Base-by-base conservation (phyloP, 169 alveolate species). In the Cryptosporidium tyzzeri region DNA sequence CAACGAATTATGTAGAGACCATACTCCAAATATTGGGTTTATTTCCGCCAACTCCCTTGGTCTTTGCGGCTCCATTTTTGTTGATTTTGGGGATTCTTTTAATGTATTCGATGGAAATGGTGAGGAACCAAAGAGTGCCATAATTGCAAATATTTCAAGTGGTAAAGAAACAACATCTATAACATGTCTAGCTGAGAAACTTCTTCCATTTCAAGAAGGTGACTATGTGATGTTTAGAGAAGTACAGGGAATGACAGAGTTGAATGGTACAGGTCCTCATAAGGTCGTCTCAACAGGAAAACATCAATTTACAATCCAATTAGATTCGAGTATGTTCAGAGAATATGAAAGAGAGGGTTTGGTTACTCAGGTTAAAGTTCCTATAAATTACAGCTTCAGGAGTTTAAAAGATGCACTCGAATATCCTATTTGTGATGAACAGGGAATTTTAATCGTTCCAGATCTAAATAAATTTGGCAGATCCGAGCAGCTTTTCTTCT, bases 401-500 rank as follows among this genome's bases (percentile, higher is more conserved):
- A 44, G 69, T 62, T 67, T 80, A 29, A 65, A 31, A 45, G 89
- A 80, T 69, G 39, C 89, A 16, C 41, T 80, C 3, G 68, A 80
- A 7, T 62, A 80, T 48, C 99, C 99, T 0, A 85, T 94, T 37
- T 95, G 95, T 45, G 92, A 93, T 45, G 93, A 95, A 7, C 95
- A 91, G 65, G 94, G 59, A 41, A 93, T 91, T 92, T 87, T 97
- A 70, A 93, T 93, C 59, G 93, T 96, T 35, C 96, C 97, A 29
- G 99, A 98, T 93, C 93, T 97, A 89, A 97, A 97, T 89, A 97
- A 96, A 91, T 95, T 96, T 91, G 99, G 99, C n/a, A 87, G 99
- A 71, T 94, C 99, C 23, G 99, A 97, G 89, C 98, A 97, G 93
- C 95, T 98, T 37, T 99, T 97, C 89, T 84, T 97, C 69, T 96